A percentile compares a stretch with the other conserved stretches of the same genome.
Evolutionary conservation across 2,329 filamentous ascomycete species (phyloP).

Genomic region (Microcera coccophila): DNA sequence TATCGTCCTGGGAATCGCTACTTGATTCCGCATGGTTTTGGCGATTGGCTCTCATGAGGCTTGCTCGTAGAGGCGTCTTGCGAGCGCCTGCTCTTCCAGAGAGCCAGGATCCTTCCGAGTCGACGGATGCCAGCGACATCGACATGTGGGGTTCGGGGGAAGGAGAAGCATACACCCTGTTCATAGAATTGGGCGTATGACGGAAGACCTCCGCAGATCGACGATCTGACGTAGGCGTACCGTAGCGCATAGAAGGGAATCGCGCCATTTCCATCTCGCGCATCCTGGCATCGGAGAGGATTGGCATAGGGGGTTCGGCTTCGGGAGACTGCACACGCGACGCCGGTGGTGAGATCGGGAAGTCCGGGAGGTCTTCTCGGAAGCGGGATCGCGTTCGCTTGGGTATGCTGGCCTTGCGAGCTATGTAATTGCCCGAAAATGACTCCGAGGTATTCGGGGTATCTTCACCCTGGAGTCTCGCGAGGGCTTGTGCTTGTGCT

Average conservation of each 20-base stretch:
- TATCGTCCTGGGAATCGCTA: conserved; percentile 41
- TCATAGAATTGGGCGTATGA: conserved; percentile 19
- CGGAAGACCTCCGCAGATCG: conserved; percentile 33
- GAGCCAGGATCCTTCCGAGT: conserved; percentile 95
- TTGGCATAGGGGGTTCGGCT: conserved; percentile 43
- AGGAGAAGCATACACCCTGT: conserved; percentile 23
- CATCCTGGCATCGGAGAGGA: conserved; percentile 26
- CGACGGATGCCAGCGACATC: conserved; percentile 86
- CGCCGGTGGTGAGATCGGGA: conserved; percentile 79
- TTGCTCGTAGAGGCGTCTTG: conserved; percentile 44
- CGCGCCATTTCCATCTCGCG: conserved; percentile 23
- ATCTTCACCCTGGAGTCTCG: conserved; percentile 35
- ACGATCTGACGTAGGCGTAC: conserved; percentile 45
- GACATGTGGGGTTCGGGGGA: conserved; percentile 65
- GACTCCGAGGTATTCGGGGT: conserved; percentile 11
- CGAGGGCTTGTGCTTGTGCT: conserved; percentile 33
- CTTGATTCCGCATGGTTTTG: conserved; percentile 25
- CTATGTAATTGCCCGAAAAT: conserved; percentile 24
- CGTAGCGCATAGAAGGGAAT: conserved; percentile 36
- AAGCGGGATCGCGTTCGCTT: conserved; percentile 87
- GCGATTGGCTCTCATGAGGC: conserved; percentile 31
- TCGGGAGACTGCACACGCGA: conserved; percentile 78
- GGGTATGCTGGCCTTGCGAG: conserved; percentile 39
- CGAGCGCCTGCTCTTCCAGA: conserved; percentile 64
- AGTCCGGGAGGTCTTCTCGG: conserved; percentile 84